phyloP scores from a whole-genome alignment of 805 yeast species.

The Saccharomyces paradoxus region DNA sequence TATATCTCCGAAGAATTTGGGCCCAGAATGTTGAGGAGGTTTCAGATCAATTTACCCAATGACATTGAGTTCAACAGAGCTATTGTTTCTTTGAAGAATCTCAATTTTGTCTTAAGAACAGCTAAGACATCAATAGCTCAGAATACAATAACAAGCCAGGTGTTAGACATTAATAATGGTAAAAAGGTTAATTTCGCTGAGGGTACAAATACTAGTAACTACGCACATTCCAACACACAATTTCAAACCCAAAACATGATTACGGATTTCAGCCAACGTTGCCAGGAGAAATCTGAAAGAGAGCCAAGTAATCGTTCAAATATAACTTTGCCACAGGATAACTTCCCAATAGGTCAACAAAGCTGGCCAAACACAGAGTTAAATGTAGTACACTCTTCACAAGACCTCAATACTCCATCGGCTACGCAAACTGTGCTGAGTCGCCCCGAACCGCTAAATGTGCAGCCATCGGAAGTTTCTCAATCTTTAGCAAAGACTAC shows the following conservation, averaged over 20 bases:
- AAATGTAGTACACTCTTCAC: not conserved
- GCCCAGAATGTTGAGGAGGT: constrained; percentile 11
- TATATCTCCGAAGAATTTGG: constrained; percentile 9
- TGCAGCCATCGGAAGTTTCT: not conserved
- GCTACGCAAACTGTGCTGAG: not conserved
- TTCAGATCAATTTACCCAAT: constrained; percentile 18
- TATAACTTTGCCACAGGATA: not conserved
- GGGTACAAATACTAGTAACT: not conserved
- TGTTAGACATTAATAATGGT: not conserved
- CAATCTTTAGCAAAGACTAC: not conserved
- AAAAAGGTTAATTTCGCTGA: not conserved
- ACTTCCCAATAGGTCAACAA: not conserved
- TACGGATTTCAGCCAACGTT: not conserved
- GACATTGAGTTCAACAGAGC: constrained; percentile 8
- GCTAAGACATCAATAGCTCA: not conserved
- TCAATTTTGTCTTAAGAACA: not conserved
- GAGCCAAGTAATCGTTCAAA: not conserved
- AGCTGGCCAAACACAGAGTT: not conserved
- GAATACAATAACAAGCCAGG: not conserved
- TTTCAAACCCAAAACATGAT: not conserved
- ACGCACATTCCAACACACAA: not conserved
- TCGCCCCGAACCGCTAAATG: not conserved
- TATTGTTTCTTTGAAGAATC: not conserved
- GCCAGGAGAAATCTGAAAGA: not conserved
- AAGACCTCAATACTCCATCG: not conserved